These are phyloP conservation scores for Mariannaea elegans DNA, from an alignment of 2,329 filamentous ascomycete species.

Conservation along the genomic window DNA sequence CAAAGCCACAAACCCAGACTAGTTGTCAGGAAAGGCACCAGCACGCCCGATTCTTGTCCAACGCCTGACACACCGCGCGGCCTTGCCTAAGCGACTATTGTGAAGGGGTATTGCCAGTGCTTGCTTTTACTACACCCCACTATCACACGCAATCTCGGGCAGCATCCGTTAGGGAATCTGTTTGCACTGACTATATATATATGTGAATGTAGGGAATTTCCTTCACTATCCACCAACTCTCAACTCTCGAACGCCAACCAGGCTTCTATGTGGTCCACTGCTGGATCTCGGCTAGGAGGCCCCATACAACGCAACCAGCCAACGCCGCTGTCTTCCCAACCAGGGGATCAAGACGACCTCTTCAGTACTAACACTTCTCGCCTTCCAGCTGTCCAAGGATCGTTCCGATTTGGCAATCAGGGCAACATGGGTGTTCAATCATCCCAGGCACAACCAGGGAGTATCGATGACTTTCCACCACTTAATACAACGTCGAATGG, in stretches of 20 bases:
- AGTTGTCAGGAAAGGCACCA: conserved; percentile 23
- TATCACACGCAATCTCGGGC: background rate
- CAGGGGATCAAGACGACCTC: conserved; percentile 58
- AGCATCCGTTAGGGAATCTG: background rate
- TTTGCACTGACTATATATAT: conserved; percentile 1
- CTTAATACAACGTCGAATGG: conserved; percentile 65
- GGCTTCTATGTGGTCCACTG: conserved; percentile 64
- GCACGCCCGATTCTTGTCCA: conserved; percentile 5
- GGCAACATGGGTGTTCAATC: conserved; percentile 50
- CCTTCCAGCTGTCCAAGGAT: conserved; percentile 51
- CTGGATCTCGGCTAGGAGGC: conserved; percentile 57
- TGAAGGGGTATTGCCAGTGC: conserved; percentile 41
- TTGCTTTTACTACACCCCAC: conserved; percentile 1
- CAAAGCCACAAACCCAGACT: conserved; percentile 24
- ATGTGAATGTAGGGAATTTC: conserved; percentile 75
- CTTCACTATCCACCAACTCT: conserved; percentile 69
- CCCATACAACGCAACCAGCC: conserved; percentile 61
- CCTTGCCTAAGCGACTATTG: conserved; percentile 42
- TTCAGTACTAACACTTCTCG: conserved; percentile 54
- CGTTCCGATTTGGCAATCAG: conserved; percentile 65
- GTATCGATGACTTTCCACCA: conserved; percentile 70
- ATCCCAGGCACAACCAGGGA: conserved; percentile 57
- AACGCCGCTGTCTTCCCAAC: conserved; percentile 61
- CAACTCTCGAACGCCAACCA: conserved; percentile 60
- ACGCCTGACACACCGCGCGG: conserved; percentile 6